These are phyloP conservation scores for Aspergillus arachidicola DNA, from an alignment of 2,329 filamentous ascomycete species.

Conservation along the genomic window DNA sequence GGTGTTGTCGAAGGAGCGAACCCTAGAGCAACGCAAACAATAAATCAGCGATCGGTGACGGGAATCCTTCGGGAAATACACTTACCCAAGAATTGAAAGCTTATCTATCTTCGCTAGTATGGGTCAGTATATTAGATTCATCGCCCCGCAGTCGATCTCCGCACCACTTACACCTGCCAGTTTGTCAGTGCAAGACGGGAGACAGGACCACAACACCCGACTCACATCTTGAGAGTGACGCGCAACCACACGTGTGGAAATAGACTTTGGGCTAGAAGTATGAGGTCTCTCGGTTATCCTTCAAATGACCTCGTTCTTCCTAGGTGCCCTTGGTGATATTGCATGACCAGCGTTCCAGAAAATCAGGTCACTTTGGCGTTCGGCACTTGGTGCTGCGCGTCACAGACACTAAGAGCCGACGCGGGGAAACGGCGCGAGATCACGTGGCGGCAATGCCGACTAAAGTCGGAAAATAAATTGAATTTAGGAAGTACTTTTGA, in stretches of 20 bases:
- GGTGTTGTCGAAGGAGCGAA: conserved; percentile 82
- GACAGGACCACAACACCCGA: not conserved
- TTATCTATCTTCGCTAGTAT: conserved; percentile 79
- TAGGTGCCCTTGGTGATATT: not conserved
- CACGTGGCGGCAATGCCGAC: conserved; percentile 12
- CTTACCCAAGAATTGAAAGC: conserved; percentile 76
- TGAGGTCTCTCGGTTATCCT: not conserved
- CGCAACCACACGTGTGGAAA: not conserved
- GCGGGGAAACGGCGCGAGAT: conserved; percentile 21
- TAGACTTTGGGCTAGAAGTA: not conserved
- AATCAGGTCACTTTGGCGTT: not conserved
- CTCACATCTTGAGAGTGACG: conserved; percentile 11
- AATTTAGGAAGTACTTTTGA: not conserved
- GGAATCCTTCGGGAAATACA: not conserved
- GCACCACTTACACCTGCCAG: conserved; percentile 36
- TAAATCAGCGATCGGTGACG: conserved; percentile 5
- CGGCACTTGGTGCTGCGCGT: conserved; percentile 14
- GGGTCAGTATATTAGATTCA: conserved; percentile 5
- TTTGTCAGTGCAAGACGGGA: conserved; percentile 10
- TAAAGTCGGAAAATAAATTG: not conserved
- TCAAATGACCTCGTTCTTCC: not conserved
- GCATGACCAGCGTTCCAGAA: not conserved
- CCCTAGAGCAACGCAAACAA: conserved; percentile 42
- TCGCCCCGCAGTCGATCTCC: conserved; percentile 2
- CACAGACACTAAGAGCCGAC: conserved; percentile 9